Base-by-base conservation (phyloP, 768 basidiomycete species). In the Leucocoprinus birnbaumii region DNA sequence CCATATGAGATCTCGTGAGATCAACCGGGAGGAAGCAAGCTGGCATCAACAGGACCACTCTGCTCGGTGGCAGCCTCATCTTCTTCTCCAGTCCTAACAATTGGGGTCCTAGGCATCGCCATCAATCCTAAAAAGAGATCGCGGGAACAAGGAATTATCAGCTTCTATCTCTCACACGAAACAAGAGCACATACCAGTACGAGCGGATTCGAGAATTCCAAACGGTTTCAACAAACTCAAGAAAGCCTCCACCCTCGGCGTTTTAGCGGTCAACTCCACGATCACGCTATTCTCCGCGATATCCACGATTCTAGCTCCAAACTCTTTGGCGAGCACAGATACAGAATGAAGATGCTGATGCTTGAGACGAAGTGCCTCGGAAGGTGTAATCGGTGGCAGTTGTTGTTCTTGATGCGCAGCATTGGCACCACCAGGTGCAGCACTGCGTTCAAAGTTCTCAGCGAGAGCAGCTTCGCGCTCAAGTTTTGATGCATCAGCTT, bases 91-190 rank as follows among this genome's bases (percentile, higher is more conserved):
- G 63, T 69, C 51, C 78, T 73, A 16, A 55, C 54, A 64, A 98
- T 89, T 2, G 96, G 95, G 4, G 97, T 97, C 58, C 97, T 84
- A 3, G 97, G 97, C 91, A 99, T 97, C 5, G 91, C 95, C 96
- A 99, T 99, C 37, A 91, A 73, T 66, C 95, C 95, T 96, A 46
- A 22, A 37, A 31, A 4, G 3, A 31, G n/a, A 5, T 31, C 31
- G 11, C 31, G 11, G 31, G 31, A 26, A 4, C 31, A 48, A 49
- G 45, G 14, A 48, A 25, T 51, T 34, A 53, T 18, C 22, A 41
- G 58, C 24, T 59, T 41, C 31, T 27, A 16, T 25, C 26, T 46
- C 22, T 49, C 27, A 58, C 13, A 47, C 19, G 40, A 57, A 16
- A 48, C 48, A 31, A n/a, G n/a, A n/a, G n/a, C n/a, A 75, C 83